Base-by-base conservation (phyloP, 352 stramenopile genomes). In the Pythium coloratum region DNA sequence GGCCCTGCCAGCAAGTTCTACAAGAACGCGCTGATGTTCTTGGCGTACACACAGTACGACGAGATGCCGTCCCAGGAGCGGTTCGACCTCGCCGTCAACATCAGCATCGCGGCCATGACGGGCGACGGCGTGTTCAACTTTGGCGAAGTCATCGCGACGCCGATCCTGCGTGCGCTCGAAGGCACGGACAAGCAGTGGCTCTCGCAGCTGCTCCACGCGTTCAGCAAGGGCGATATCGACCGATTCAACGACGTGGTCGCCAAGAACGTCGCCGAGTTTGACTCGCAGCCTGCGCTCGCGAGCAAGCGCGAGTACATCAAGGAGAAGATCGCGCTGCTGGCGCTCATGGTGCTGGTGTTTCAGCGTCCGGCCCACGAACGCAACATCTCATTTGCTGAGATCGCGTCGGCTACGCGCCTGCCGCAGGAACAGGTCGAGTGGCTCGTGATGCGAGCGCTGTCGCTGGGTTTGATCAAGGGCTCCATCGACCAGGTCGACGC, bases 71-170 rank as follows among this genome's bases (percentile, higher is more conserved):
- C 77, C 2, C 73, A 87, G 16, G 89, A 97, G 57, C 81, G 89
- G 44, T 95, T 94, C 60, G 74, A 90, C 20, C 69, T 99, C 51
- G 96, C 97, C 0, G 88, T 96, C 14, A 96, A 99, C 82, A 87
- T 99, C 59, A 95, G 86, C 77, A 86, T 99, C 49, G 95, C 97
- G 9, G 96, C 97, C 38, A 83, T 99, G 44, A 98, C 96, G 20
- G 97, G 95, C 46, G 94, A 99, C 50, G 93, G 94, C 20, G 96
- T 99, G 2, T 99, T 98, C 80, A 99, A 99, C 82, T 98, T 99
- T 73, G 97, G 97, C 50, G 96, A 99, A 93, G 92, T 99, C 65
- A 94, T 97, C 67, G 88, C 92, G 36, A 99, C 96, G 46, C 95
- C 96, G 7, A 97, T 99, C 55, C 74, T 99, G 32, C 72, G 77